These are phyloP conservation scores for Kluyveromyces siamensis DNA, from an alignment of 805 yeast species.

Conservation along the genomic window DNA sequence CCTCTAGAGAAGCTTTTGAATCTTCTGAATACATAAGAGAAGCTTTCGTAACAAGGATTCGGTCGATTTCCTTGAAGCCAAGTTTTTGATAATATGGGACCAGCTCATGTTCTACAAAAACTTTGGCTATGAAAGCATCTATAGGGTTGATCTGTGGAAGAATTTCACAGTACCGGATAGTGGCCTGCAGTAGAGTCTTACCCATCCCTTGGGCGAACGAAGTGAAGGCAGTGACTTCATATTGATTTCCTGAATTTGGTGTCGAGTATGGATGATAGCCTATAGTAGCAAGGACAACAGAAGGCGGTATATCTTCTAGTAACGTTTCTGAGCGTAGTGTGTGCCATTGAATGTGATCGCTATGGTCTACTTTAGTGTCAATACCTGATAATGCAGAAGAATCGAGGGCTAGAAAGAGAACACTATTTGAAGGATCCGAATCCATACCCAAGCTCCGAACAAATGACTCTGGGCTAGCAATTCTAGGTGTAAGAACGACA, in stretches of 20 bases:
- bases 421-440: constrained; percentile 12
- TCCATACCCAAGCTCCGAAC: constrained; percentile 24
- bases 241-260: constrained; percentile 6
- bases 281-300: constrained; percentile 26
- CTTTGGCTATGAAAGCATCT: constrained; percentile 30
- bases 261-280: constrained; percentile 25
- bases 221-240: constrained; percentile 44
- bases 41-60: constrained; percentile 16
- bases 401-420: constrained; percentile 12
- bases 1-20: background rate
- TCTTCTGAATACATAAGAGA: background rate
- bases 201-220: constrained; percentile 30
- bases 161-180: constrained; percentile 7
- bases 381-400: background rate
- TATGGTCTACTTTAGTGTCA: background rate
- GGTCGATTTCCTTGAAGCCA: constrained; percentile 28
- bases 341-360: background rate
- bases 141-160: constrained; percentile 33
- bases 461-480: constrained; percentile 22
- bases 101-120: constrained; percentile 41
- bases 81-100: constrained; percentile 37
- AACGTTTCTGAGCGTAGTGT: background rate
- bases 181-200: constrained; percentile 5
- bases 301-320: background rate
- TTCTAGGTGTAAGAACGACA: constrained; percentile 34